Evolutionary conservation across 805 yeast species (phyloP).

Genomic region (Diddensiella transvaalensis): DNA sequence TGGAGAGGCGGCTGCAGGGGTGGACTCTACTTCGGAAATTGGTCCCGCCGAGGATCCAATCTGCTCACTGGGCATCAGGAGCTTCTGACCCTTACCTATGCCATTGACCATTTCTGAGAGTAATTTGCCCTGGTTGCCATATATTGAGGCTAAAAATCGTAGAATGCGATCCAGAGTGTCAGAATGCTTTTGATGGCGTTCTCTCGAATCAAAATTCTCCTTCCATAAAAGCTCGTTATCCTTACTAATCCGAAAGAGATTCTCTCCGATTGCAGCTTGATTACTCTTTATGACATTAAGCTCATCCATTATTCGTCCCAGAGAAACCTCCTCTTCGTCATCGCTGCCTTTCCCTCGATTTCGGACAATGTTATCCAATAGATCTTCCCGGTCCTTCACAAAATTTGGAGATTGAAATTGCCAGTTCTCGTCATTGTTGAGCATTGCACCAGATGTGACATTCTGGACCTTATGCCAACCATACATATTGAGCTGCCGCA

Average conservation of each 20-base stretch:
- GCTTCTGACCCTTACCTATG: slow-evolving; percentile 9
- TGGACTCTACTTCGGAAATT: neutral
- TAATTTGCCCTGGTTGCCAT: slow-evolving; percentile 58
- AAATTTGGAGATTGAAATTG: slow-evolving; percentile 86
- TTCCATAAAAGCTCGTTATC: slow-evolving; percentile 92
- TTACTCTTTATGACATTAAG: slow-evolving; percentile 71
- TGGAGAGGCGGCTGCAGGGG: neutral
- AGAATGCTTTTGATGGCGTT: slow-evolving; percentile 79
- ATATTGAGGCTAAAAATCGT: slow-evolving; percentile 79
- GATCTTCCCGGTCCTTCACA: slow-evolving; percentile 71
- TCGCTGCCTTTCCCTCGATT: slow-evolving; percentile 50
- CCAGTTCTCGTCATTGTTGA: slow-evolving; percentile 69
- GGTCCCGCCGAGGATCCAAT: neutral
- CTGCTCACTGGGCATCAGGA: slow-evolving; percentile 13
- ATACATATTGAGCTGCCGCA: slow-evolving; percentile 94
- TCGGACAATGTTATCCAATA: slow-evolving; percentile 80
- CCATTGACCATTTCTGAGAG: slow-evolving; percentile 30
- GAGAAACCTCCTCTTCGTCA: slow-evolving; percentile 39
- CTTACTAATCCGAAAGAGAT: slow-evolving; percentile 72
- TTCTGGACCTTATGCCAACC: slow-evolving; percentile 99
- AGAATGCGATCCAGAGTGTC: slow-evolving; percentile 84
- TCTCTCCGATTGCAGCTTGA: slow-evolving; percentile 80
- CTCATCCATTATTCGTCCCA: slow-evolving; percentile 59
- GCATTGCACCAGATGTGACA: slow-evolving; percentile 59
- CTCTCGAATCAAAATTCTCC: slow-evolving; percentile 78